Percentiles rank a stretch among this genome's conserved stretches.
phyloP scores from a whole-genome alignment of 2,329 filamentous ascomycete genomes.

The Colletotrichum costaricense region DNA sequence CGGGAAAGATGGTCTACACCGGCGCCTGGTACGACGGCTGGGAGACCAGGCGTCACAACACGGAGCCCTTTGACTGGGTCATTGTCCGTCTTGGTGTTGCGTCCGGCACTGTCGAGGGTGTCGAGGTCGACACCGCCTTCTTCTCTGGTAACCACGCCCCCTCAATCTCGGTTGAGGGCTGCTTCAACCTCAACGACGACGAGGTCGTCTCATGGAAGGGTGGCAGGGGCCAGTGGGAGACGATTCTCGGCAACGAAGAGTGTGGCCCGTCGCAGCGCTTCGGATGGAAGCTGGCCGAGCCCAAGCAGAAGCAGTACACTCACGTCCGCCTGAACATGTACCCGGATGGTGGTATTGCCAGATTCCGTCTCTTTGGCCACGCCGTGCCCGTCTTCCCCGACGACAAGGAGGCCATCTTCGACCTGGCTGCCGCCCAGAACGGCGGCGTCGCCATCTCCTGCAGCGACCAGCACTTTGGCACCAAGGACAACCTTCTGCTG shows the following conservation, averaged over 20 bases:
- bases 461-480: slow-evolving; percentile 87
- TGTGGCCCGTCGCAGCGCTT: slow-evolving; percentile 81
- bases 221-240: slow-evolving; percentile 73
- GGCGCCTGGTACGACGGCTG: slow-evolving; percentile 79
- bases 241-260: slow-evolving; percentile 75
- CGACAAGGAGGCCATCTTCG: slow-evolving; percentile 73
- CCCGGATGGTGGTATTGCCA: slow-evolving; percentile 84
- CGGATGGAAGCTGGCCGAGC: slow-evolving; percentile 73
- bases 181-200: slow-evolving; percentile 73
- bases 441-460: slow-evolving; percentile 81
- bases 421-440: slow-evolving; percentile 82
- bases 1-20: slow-evolving; percentile 75
- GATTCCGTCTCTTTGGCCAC: slow-evolving; percentile 81
- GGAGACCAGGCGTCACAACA: slow-evolving; percentile 76
- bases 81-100: slow-evolving; percentile 75
- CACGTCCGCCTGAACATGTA: slow-evolving; percentile 88
- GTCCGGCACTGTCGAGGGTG: slow-evolving; percentile 77
- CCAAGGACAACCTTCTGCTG: slow-evolving; percentile 82
- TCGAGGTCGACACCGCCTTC: slow-evolving; percentile 85
- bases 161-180: slow-evolving; percentile 81
- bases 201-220: slow-evolving; percentile 73
- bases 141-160: slow-evolving; percentile 88
- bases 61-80: slow-evolving; percentile 74
- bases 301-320: slow-evolving; percentile 76
- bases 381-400: slow-evolving; percentile 81